phyloP scores from a whole-genome alignment of 768 basidiomycete genomes.

The Termitomyces sp. region DNA sequence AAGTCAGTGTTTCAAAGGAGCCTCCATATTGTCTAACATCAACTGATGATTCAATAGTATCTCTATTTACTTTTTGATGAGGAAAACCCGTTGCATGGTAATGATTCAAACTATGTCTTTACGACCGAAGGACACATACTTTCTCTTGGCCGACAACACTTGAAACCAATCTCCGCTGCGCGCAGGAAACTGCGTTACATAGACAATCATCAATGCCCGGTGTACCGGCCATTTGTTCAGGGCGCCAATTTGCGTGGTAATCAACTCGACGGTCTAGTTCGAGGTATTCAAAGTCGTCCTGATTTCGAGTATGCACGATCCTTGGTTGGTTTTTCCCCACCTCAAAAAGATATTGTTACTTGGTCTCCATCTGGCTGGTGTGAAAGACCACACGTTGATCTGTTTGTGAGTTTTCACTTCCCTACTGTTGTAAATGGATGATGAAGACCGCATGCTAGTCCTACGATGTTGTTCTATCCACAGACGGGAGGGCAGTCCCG shows the following conservation, averaged over 20 bases:
- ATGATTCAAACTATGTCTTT: slow-evolving; percentile 85
- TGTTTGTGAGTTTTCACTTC: slow-evolving; percentile 49
- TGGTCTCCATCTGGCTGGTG: slow-evolving; percentile 79
- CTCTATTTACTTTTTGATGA: slow-evolving; percentile 91
- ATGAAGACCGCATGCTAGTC: slow-evolving; percentile 37
- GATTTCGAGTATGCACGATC: slow-evolving; percentile 81
- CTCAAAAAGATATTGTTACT: slow-evolving; percentile 40
- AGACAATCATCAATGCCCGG: slow-evolving; percentile 70
- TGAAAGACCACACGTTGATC: slow-evolving; percentile 56
- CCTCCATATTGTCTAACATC: background rate
- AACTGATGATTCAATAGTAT: slow-evolving; percentile 47
- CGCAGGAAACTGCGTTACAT: slow-evolving; percentile 57
- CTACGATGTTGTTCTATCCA: slow-evolving; percentile 76
- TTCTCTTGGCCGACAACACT: slow-evolving; percentile 47
- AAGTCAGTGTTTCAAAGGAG: slow-evolving; percentile 40
- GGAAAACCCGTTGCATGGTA: slow-evolving; percentile 62
- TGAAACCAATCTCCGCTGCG: slow-evolving; percentile 51
- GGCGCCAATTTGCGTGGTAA: slow-evolving; percentile 24
- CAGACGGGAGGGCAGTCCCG: slow-evolving; percentile 41
- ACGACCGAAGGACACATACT: slow-evolving; percentile 95
- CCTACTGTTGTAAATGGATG: background rate
- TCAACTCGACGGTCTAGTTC: slow-evolving; percentile 42
- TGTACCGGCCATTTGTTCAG: slow-evolving; percentile 45
- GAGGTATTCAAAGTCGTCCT: slow-evolving; percentile 63
- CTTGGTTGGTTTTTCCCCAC: slow-evolving; percentile 50